phyloP scores from a whole-genome alignment of 148 eudicot species.

The Pouteria glomerata region DNA sequence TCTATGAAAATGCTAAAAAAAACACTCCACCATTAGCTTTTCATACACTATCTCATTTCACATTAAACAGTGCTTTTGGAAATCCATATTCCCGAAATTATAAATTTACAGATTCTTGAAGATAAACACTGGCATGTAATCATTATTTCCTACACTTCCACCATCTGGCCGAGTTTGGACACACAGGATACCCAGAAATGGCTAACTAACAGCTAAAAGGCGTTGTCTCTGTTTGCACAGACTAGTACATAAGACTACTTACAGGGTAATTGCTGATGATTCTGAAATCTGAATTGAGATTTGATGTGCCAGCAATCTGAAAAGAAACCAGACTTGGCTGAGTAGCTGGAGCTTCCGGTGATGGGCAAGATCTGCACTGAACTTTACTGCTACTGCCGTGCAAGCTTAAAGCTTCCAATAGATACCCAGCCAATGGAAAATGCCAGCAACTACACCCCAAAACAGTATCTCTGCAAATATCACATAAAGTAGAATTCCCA shows the following conservation, averaged over 20 bases:
- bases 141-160: not conserved
- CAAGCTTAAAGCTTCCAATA: constrained; percentile 76
- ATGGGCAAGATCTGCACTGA: not conserved
- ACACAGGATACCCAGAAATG: not conserved
- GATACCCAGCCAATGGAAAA: constrained; percentile 51
- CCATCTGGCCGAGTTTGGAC: not conserved
- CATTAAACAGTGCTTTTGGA: too few species aligned
- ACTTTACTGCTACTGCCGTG: not conserved
- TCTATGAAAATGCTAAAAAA: too few species aligned
- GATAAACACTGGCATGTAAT: not conserved
- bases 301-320: not conserved
- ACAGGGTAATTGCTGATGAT: not conserved
- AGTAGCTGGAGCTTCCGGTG: not conserved
- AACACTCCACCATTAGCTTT: too few species aligned
- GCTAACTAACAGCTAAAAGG: not conserved
- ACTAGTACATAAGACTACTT: not conserved
- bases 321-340: not conserved
- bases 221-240: not conserved
- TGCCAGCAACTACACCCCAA: constrained; percentile 70
- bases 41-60: too few species aligned
- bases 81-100: too few species aligned
- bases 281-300: not conserved
- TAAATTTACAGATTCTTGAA: not conserved
- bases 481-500: constrained; percentile 79
- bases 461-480: constrained; percentile 79